phyloP scores from a whole-genome alignment of 305 asterid species.

The Solanum hybrid region DNA sequence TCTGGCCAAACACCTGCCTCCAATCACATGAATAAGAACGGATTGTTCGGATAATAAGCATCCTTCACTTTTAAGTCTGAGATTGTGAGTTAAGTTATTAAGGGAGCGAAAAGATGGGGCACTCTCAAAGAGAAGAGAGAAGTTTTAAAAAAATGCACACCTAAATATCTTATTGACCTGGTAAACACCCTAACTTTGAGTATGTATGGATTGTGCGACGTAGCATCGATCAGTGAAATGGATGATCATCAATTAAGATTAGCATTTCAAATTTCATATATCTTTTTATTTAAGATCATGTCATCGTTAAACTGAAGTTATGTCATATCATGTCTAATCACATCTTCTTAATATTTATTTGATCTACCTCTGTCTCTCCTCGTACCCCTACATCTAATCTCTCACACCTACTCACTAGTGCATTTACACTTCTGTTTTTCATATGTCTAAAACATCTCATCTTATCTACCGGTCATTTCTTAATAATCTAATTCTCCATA shows the following conservation, averaged over 20 bases:
- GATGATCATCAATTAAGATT: not conserved
- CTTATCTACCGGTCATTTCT: not conserved
- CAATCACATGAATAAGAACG: constrained; percentile 1
- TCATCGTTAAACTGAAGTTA: not conserved
- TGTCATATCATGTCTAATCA: not conserved
- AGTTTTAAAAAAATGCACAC: not conserved
- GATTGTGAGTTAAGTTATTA: not conserved
- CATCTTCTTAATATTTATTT: not conserved
- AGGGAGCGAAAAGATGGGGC: not conserved
- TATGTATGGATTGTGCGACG: not conserved
- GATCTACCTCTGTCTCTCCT: not conserved
- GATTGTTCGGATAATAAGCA: not conserved
- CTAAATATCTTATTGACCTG: not conserved
- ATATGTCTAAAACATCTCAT: not conserved
- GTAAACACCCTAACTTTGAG: not conserved
- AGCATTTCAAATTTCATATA: not conserved
- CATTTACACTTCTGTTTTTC: not conserved
- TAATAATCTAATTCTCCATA: not conserved
- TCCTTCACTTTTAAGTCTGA: not conserved
- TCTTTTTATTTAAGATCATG: not conserved
- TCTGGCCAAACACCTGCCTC: constrained; percentile 80
- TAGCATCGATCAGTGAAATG: not conserved
- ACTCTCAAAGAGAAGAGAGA: not conserved
- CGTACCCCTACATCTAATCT: not conserved
- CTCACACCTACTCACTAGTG: not conserved